Evolutionary conservation across 2,329 filamentous ascomycete genomes (phyloP).

Genomic region (Monilinia laxa): DNA sequence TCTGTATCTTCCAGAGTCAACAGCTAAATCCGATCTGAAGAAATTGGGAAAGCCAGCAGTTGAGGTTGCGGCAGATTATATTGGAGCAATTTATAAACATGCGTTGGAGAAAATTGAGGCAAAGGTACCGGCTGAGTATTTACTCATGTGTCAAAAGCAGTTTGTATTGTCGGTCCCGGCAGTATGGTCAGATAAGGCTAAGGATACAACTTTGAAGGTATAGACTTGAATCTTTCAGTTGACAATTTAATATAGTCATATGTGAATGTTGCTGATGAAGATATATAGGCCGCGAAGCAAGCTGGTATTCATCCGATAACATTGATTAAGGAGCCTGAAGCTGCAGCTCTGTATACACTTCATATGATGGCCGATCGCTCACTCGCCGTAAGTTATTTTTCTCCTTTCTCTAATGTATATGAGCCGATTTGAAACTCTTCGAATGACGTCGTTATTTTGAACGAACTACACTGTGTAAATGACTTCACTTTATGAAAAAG

Average conservation of each 20-base stretch:
- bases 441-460: no score
- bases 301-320: conserved; percentile 23
- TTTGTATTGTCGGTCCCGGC: conserved; percentile 59
- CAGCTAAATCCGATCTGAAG: conserved; percentile 40
- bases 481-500: no score
- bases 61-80: conserved; percentile 45
- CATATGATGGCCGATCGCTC: conserved; percentile 23
- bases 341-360: conserved; percentile 27
- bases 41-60: conserved; percentile 50
- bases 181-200: conserved; percentile 57
- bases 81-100: conserved; percentile 44
- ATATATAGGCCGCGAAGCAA: conserved; percentile 23
- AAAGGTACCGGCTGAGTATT: conserved; percentile 46
- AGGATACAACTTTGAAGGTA: conserved; percentile 50
- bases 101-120: conserved; percentile 48
- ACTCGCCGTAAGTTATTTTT: conserved; percentile 26
- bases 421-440: no score
- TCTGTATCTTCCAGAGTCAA: conserved; percentile 27
- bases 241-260: no score
- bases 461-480: no score
- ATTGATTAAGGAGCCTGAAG: conserved; percentile 30
- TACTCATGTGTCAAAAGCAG: conserved; percentile 49
- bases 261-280: background rate
- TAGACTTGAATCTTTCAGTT: conserved; percentile 31
- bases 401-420: conserved; percentile 22